phyloP scores from a whole-genome alignment of 371 early-diverging fungal species.

The Mortierella sp. region DNA sequence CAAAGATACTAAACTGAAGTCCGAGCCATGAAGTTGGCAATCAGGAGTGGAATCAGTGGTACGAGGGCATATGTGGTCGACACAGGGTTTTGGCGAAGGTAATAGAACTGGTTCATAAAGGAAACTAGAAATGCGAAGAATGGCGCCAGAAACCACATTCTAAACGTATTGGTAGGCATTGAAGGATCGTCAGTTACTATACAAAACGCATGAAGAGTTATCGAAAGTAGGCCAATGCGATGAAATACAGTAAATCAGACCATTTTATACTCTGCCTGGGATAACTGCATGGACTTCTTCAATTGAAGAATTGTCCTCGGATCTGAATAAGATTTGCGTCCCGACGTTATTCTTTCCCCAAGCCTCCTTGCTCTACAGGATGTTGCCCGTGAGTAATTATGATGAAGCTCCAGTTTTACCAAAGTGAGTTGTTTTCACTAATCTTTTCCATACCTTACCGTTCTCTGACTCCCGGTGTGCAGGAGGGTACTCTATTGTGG shows the following conservation, averaged over 20 bases:
- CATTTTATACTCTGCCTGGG: constrained; percentile 61
- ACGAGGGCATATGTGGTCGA: constrained; percentile 63
- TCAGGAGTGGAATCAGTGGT: constrained; percentile 71
- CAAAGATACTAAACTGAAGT: constrained; percentile 70
- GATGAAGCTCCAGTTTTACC: no score
- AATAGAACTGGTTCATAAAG: constrained; percentile 85
- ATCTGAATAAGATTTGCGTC: constrained; percentile 59
- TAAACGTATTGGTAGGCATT: constrained; percentile 62
- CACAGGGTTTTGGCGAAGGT: constrained; percentile 68
- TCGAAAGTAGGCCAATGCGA: no score
- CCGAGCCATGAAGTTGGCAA: constrained; percentile 73
- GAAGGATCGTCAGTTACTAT: constrained; percentile 29
- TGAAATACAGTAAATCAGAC: constrained; percentile 4
- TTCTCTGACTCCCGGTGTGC: no score
- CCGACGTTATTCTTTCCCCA: constrained; percentile 18
- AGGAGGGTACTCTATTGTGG: no score
- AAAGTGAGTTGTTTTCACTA: no score
- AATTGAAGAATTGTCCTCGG: constrained; percentile 76
- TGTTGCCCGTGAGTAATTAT: not conserved
- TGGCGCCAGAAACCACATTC: constrained; percentile 77
- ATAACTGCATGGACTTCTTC: constrained; percentile 79
- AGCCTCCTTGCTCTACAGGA: not conserved
- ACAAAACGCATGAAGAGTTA: no score
- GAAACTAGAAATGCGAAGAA: constrained; percentile 68
- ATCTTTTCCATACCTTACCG: no score